Conservation (phyloP, 192 early-diverging fungal species). For the Coemansia sp. region DNA sequence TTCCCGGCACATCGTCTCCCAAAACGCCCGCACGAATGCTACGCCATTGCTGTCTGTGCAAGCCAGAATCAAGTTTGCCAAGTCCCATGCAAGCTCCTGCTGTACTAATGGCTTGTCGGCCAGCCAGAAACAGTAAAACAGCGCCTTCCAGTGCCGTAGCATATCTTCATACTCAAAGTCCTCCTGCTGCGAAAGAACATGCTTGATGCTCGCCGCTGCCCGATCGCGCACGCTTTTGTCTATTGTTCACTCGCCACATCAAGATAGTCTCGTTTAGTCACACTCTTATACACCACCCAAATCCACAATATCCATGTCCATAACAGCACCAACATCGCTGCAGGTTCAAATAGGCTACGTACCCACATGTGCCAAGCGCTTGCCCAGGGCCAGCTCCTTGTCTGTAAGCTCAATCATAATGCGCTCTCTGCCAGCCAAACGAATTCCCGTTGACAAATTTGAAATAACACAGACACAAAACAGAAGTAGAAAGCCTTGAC, state of each 20-base stretch:
- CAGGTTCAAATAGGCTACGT: constrained; percentile 1
- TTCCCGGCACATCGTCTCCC: constrained; percentile 54
- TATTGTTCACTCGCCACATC: constrained; percentile 4
- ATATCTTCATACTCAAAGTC: constrained; percentile 65
- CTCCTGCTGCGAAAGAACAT: constrained; percentile 18
- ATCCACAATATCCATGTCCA: background rate
- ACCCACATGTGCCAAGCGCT: constrained; percentile 47
- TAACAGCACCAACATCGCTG: background rate
- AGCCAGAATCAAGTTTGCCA: constrained; percentile 57
- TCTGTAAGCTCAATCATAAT: constrained; percentile 38
- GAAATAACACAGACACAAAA: background rate
- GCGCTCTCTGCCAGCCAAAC: background rate
- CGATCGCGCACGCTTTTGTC: constrained; percentile 51
- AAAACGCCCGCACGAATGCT: constrained; percentile 45
- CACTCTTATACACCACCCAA: background rate
- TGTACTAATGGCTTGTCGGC: constrained; percentile 93
- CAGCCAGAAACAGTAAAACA: constrained; percentile 97
- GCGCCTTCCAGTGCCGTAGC: constrained; percentile 86
- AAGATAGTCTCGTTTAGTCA: background rate
- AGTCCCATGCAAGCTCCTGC: constrained; percentile 77
- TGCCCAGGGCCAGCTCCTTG: constrained; percentile 41
- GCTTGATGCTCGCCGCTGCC: constrained; percentile 25
- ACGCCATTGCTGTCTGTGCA: constrained; percentile 40
- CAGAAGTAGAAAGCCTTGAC: background rate
- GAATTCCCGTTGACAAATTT: background rate